Base-by-base conservation (phyloP, 2,329 filamentous ascomycete genomes). In the Neofusicoccum umdonicola region DNA sequence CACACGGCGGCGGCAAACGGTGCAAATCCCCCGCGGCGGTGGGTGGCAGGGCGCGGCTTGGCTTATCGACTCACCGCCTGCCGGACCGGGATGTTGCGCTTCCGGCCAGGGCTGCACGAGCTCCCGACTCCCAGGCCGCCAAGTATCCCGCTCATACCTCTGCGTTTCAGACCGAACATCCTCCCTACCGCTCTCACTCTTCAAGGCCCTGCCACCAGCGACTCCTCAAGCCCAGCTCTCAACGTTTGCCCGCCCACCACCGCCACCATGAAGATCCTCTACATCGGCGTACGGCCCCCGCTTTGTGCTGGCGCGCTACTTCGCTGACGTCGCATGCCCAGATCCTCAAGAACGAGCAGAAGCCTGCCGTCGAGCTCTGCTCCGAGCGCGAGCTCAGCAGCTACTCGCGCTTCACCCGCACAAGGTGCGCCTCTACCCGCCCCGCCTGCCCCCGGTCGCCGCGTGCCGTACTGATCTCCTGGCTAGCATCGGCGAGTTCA, bases 301-400 rank as follows among this genome's bases (percentile, higher is more conserved):
- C 68, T 67, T 58, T 66, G 66, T 62, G 67, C 70, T 69, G 54
- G 56, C 51, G 48, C 22, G 65, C 63, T 62, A 13, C 39, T 48
- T 48, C 42, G 35, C 68, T 73, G 58, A 71, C 56, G 61, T 57
- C 54, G 54, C 31, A 37, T 60, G 15, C 60, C 66, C 73, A 96
- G 92, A 87, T 96, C 78, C 83, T 95, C 75, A 90, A 90, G 80
- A 95, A 95, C 80, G 88, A 91, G 74, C 80, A 80, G 71, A 88
- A 90, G 80, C 90, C 92, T 56, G 87, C 90, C 57, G 81, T 91
- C 71, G 91, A 96, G 81, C 84, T 97, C 68, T 87, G 85, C 76
- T 83, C 85, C 69, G 92, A 92, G 79, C 90, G 88, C 77, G 90
- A 96, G 72, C 84, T 96, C 69, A 88, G 84, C 77, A 87, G 85